These are phyloP conservation scores for Conticribra weissflogii DNA, from an alignment of 108 stramenopile genomes.

Conservation along the genomic window DNA sequence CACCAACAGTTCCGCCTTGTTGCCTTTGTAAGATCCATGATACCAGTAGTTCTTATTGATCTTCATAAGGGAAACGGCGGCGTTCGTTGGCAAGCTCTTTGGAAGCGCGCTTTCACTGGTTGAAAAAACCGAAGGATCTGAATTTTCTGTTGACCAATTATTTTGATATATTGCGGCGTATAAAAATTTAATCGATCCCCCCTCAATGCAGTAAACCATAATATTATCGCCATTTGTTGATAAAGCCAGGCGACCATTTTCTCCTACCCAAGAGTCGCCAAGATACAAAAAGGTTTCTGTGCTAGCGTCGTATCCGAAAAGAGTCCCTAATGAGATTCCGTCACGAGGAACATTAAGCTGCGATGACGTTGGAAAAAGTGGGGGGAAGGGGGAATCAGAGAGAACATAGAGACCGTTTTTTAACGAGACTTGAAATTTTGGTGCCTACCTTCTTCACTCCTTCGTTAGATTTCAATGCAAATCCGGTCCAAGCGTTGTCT, in stretches of 20 bases:
- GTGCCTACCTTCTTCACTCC: conserved; percentile 50
- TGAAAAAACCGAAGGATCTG: neutral
- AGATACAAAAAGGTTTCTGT: neutral
- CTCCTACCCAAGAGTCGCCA: neutral
- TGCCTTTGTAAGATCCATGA: neutral
- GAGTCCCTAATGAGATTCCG: neutral
- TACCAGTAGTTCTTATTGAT: neutral
- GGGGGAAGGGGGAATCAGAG: no score
- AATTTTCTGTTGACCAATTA: neutral
- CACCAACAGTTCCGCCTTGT: neutral
- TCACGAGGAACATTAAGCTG: neutral
- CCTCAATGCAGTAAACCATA: neutral
- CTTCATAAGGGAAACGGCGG: neutral
- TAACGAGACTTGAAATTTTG: no score
- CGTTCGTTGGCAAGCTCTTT: neutral
- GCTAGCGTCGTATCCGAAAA: neutral
- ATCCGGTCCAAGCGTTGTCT: conserved; percentile 61
- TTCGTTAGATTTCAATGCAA: conserved; percentile 30
- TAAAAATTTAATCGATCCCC: neutral
- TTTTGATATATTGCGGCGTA: neutral
- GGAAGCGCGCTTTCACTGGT: neutral
- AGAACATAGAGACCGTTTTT: no score
- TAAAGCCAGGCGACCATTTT: neutral
- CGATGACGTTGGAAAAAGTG: no score
- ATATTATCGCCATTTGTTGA: neutral